phyloP scores from a whole-genome alignment of 805 yeast genomes.

The Starmerella sp. region DNA sequence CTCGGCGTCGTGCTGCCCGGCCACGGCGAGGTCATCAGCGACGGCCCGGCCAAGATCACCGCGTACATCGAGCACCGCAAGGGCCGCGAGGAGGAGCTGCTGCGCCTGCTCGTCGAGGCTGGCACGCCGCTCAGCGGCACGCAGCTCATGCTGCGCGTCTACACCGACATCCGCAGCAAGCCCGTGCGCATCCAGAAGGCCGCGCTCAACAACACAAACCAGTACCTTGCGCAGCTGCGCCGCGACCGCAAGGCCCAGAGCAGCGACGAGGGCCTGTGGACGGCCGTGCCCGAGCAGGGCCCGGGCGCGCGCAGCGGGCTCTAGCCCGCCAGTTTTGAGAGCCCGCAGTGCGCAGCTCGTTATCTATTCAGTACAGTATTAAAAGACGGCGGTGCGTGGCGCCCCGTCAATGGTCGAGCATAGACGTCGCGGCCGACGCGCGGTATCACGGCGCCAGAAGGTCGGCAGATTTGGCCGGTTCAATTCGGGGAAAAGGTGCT shows the following conservation, averaged over 20 bases:
- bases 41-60: conserved; percentile 26
- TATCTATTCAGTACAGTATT: no score
- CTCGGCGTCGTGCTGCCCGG: conserved; percentile 29
- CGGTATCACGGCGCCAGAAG: no score
- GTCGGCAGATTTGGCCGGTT: no score
- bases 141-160: conserved; percentile 24
- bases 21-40: conserved; percentile 29
- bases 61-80: conserved; percentile 30
- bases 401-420: no score
- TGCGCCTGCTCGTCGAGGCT: conserved; percentile 15
- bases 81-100: conserved; percentile 28
- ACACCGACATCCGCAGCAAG: conserved; percentile 19
- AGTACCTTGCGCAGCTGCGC: conserved; percentile 26
- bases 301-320: conserved; percentile 1
- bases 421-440: no score
- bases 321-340: background rate
- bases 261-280: conserved; percentile 8
- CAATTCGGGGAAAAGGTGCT: no score
- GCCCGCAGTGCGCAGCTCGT: no score
- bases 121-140: conserved; percentile 8
- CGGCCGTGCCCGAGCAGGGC: background rate
- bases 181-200: conserved; percentile 24
- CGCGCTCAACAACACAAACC: conserved; percentile 28
- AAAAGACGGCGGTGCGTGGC: no score
- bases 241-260: conserved; percentile 19